Evolutionary conservation across 306 rosid genomes (phyloP), one percentile per base, ranked within the genome.

Genomic region (Medicago ruthenica): DNA sequence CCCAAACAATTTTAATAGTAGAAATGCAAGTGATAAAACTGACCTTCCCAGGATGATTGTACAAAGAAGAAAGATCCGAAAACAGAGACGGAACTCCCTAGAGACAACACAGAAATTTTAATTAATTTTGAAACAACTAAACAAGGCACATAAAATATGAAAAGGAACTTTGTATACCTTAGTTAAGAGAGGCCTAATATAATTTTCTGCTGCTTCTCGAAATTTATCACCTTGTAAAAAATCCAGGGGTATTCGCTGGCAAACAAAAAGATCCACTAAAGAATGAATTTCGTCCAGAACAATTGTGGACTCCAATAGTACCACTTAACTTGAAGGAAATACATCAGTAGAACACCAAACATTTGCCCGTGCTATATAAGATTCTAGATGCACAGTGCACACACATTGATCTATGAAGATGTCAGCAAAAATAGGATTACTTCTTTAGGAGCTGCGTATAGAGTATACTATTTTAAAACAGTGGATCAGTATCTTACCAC

Each of bases 1-100:
- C 22, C 11, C 24, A 78, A 59, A 69, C 37, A n/a, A 21, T 42
- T 71, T 36, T 59, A 42, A 12, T 41, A 40, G 24, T 31, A 51
- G 55, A 73, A 77, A 70, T 42, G 72, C 40, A 75, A 65, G 68
- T 41, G 75, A 74, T 61, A 61, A 79, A 44, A 83, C 80, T 68
- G 81, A 92, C 99, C 97, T 95, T 95, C 80, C 96, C 93, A 68
- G 92, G 93, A 77, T 92, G 97, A 85, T 85, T 88, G 72, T 95
- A 95, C 84, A 95, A 78, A 44, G 99, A 89, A 70, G 99, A 95
- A 59, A 92, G 97, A 85, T 95, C 99, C 13, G 97, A 89, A 86
- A 92, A 95, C 67, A 95, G 81, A 21, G 99, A 95, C 54, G 99
- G 99, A 76, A 95, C 99, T 75, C 99, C 99, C 99, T 95, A 85